These are phyloP conservation scores for Saprolegnia diclina DNA, from an alignment of 352 stramenopile genomes.

Conservation along the genomic window DNA sequence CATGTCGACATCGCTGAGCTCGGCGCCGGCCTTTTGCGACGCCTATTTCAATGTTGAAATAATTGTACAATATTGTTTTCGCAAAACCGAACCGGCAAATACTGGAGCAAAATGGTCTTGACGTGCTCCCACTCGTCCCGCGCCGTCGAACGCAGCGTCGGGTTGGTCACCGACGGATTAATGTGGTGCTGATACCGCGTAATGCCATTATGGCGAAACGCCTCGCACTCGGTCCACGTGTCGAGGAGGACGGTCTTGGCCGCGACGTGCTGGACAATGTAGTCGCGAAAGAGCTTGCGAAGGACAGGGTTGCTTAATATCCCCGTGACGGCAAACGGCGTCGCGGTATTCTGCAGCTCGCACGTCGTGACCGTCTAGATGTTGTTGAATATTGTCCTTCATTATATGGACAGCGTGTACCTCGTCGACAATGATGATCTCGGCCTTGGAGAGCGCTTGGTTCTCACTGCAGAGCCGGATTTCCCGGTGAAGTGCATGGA, in stretches of 20 bases:
- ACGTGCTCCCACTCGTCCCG: conserved; percentile 79
- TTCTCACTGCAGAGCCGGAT: conserved; percentile 77
- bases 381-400: background rate
- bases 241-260: conserved; percentile 56
- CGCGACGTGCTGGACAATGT: conserved; percentile 48
- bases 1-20: conserved; percentile 8
- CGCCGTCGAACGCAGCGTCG: conserved; percentile 34
- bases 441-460: conserved; percentile 67
- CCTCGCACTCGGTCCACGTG: conserved; percentile 80
- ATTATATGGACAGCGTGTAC: conserved; percentile 33
- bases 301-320: conserved; percentile 9
- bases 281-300: conserved; percentile 76
- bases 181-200: conserved; percentile 43
- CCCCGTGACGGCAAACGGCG: conserved; percentile 17
- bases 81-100: conserved; percentile 14
- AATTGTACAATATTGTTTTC: too few species aligned
- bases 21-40: conserved; percentile 11
- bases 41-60: conserved; percentile 9
- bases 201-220: conserved; percentile 65
- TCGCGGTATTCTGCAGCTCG: conserved; percentile 13
- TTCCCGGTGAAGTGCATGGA: conserved; percentile 71
- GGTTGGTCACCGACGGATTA: conserved; percentile 15
- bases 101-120: conserved; percentile 47
- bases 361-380: conserved; percentile 20
- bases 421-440: conserved; percentile 83